Percentiles rank a stretch among this genome's conserved stretches.
Evolutionary conservation across 768 basidiomycete species (phyloP).

Genomic region (Dioszegia crocea): DNA sequence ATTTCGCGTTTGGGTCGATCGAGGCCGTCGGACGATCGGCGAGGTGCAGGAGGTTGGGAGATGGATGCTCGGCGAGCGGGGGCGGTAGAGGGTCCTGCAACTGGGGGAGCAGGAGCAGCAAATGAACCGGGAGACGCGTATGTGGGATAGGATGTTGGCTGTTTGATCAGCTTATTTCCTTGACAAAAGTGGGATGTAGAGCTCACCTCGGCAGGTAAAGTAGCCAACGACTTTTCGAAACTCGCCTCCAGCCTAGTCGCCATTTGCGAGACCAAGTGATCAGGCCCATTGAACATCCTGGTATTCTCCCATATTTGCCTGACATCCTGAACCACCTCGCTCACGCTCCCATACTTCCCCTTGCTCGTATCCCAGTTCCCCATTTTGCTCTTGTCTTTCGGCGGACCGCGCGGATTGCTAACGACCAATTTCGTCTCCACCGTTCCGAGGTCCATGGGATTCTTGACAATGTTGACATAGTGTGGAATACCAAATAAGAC

Average conservation of each 20-base stretch:
- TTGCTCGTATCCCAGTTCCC: constrained; percentile 39
- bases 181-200: not conserved
- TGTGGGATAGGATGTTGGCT: constrained; percentile 3
- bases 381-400: constrained; percentile 43
- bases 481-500: constrained; percentile 61
- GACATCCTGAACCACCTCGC: constrained; percentile 80
- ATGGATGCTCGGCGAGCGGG: constrained; percentile 66
- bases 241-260: constrained; percentile 76
- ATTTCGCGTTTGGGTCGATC: constrained; percentile 94
- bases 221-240: constrained; percentile 83
- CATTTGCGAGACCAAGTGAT: constrained; percentile 72
- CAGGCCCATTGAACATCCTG: constrained; percentile 85
- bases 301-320: constrained; percentile 85
- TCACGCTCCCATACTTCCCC: constrained; percentile 61
- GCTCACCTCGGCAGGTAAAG: constrained; percentile 76
- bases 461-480: constrained; percentile 78
- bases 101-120: constrained; percentile 20
- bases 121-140: constrained; percentile 16
- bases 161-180: not conserved
- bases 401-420: constrained; percentile 69
- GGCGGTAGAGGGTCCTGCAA: constrained; percentile 20
- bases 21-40: constrained; percentile 57
- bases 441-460: constrained; percentile 90
- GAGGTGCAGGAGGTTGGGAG: constrained; percentile 68
- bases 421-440: constrained; percentile 79